phyloP scores from a whole-genome alignment of 2,329 filamentous ascomycete genomes.

The Arthrobotrys conoides region DNA sequence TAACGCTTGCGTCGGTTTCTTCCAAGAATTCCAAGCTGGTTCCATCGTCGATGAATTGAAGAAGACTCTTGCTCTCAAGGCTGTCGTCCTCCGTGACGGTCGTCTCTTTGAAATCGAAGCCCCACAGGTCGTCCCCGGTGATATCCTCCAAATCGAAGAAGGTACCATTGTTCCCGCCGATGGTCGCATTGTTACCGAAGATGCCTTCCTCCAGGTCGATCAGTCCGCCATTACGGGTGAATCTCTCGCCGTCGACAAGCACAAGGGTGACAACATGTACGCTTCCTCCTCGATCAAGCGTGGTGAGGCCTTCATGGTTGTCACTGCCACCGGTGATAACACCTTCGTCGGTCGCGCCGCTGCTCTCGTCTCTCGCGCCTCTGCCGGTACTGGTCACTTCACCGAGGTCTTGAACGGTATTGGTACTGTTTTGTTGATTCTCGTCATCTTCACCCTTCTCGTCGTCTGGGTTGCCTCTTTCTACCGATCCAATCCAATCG shows the following conservation, averaged over 20 bases:
- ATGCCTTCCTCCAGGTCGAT: conserved; percentile 88
- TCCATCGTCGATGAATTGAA: conserved; percentile 92
- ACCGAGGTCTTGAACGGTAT: conserved; percentile 92
- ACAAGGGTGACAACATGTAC: conserved; percentile 83
- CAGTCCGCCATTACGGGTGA: conserved; percentile 93
- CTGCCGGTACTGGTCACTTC: conserved; percentile 84
- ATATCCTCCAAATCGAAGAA: conserved; percentile 91
- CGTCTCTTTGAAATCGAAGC: conserved; percentile 83
- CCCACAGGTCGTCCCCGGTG: conserved; percentile 86
- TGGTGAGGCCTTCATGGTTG: conserved; percentile 85
- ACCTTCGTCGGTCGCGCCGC: conserved; percentile 92
- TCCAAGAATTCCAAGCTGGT: conserved; percentile 90
- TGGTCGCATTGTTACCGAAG: conserved; percentile 85
- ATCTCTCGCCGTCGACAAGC: conserved; percentile 91
- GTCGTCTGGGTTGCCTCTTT: conserved; percentile 89
- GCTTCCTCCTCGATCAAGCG: conserved; percentile 91
- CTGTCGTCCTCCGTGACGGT: conserved; percentile 86
- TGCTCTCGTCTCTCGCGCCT: conserved; percentile 84
- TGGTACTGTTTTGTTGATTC: conserved; percentile 81
- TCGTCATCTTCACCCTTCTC: conserved; percentile 84
- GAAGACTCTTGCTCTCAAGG: conserved; percentile 89
- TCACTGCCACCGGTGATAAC: conserved; percentile 87
- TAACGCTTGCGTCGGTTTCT: conserved; percentile 87
- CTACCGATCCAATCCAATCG: conserved; percentile 86
- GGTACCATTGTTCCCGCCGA: conserved; percentile 93